Evolutionary conservation across 352 stramenopile species (phyloP).

Genomic region (Blastocystis sp.): DNA sequence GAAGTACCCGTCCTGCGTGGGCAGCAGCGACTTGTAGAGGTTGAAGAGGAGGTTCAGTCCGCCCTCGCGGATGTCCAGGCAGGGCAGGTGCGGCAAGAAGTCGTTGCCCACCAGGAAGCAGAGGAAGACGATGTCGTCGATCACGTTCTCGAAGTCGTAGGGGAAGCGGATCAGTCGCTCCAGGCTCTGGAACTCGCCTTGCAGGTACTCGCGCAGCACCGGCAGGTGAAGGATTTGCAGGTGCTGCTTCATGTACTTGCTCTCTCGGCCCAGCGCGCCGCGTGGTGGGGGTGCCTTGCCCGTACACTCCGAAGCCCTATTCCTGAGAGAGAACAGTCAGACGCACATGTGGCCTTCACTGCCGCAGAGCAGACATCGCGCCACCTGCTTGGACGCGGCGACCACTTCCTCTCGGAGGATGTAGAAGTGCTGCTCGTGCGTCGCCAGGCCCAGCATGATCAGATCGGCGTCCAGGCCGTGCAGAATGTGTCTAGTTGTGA

Average conservation of each 20-base stretch:
- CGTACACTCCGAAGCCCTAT: slow-evolving; percentile 74
- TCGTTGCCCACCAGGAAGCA: slow-evolving; percentile 99
- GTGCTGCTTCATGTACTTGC: slow-evolving; percentile 69
- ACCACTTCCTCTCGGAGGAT: slow-evolving; percentile 90
- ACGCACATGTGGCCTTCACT: slow-evolving; percentile 35
- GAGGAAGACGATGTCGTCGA: slow-evolving; percentile 85
- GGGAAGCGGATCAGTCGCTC: slow-evolving; percentile 80
- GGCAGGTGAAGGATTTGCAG: slow-evolving; percentile 71
- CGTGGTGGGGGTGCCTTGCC: slow-evolving; percentile 10
- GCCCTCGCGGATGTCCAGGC: slow-evolving; percentile 95
- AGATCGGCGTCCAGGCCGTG: slow-evolving; percentile 97
- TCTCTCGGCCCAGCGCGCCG: slow-evolving; percentile 32
- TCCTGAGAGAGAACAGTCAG: background rate
- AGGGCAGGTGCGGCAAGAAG: slow-evolving; percentile 95
- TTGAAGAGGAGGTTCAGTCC: slow-evolving; percentile 94
- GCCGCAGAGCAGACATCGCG: slow-evolving; percentile 46
- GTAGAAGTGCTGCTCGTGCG: slow-evolving; percentile 96
- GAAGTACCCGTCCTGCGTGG: slow-evolving; percentile 87
- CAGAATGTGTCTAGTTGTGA: slow-evolving; percentile 83
- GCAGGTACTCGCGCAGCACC: slow-evolving; percentile 72
- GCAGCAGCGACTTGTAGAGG: slow-evolving; percentile 86
- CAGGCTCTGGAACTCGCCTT: slow-evolving; percentile 69
- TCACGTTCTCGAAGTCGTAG: slow-evolving; percentile 92
- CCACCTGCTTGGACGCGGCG: slow-evolving; percentile 15
- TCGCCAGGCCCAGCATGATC: slow-evolving; percentile 97